Conservation (phyloP, 495 filamentous ascomycete species). For the Chaetomidium leptoderma region DNA sequence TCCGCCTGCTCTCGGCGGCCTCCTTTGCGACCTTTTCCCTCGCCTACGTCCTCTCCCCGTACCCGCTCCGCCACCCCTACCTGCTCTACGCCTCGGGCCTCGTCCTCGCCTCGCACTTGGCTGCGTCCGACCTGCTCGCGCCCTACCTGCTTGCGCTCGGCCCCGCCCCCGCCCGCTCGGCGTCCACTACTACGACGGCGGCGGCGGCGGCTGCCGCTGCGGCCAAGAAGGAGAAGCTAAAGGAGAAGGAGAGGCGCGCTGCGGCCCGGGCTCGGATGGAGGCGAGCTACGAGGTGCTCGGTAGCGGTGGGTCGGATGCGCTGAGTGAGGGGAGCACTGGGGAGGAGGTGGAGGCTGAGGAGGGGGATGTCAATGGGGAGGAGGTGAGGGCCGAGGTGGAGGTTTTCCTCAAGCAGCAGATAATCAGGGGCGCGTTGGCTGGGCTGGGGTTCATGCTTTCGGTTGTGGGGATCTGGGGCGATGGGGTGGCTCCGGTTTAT, state of each 20-base stretch:
- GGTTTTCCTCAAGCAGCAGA: slow-evolving; percentile 57
- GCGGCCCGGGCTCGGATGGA: slow-evolving; percentile 42
- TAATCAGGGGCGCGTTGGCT: slow-evolving; percentile 55
- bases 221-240: slow-evolving; percentile 15
- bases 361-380: slow-evolving; percentile 71
- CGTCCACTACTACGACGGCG: slow-evolving; percentile 14
- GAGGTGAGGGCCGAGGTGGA: slow-evolving; percentile 67
- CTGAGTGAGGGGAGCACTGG: slow-evolving; percentile 45
- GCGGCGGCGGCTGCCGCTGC: slow-evolving; percentile 23
- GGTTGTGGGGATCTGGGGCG: slow-evolving; percentile 85
- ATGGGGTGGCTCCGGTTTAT: slow-evolving; percentile 48
- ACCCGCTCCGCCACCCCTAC: slow-evolving; percentile 71
- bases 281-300: slow-evolving; percentile 62
- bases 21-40: slow-evolving; percentile 61
- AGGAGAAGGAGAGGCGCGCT: slow-evolving; percentile 23
- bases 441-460: slow-evolving; percentile 68
- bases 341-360: slow-evolving; percentile 36
- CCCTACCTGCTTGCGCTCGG: slow-evolving; percentile 51
- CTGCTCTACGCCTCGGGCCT: slow-evolving; percentile 72
- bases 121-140: slow-evolving; percentile 48
- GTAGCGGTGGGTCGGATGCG: slow-evolving; percentile 35
- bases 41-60: slow-evolving; percentile 68
- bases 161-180: slow-evolving; percentile 16
- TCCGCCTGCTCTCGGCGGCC: slow-evolving; percentile 57
- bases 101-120: slow-evolving; percentile 50